Evolutionary conservation across 768 basidiomycete genomes (phyloP), one percentile per base, ranked within the genome.

Genomic region (Amanita rubescens): DNA sequence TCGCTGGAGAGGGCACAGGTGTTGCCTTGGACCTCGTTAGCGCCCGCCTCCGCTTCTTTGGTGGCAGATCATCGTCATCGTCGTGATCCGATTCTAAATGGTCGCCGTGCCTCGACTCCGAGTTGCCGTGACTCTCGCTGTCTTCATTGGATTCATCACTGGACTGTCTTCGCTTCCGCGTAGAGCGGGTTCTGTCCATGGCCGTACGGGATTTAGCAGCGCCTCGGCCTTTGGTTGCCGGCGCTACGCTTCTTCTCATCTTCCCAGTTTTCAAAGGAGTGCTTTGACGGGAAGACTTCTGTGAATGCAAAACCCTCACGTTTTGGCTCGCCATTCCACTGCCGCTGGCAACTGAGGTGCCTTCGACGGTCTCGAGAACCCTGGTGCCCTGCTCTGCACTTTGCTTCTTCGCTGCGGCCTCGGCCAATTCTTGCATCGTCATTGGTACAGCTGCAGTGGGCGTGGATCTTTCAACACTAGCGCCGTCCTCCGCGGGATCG

Each of bases 341-440:
- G 19, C 17, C 34, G n/a, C n/a, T n/a, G 41, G 52, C 10, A 33
- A 19, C 22, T 30, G 24, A 2, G 14, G 10, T 35, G 32, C 49
- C 42, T 39, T 56, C 39, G 41, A 49, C 41, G 33, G 37, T 51
- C 19, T 56, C 44, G 5, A 27, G 6, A 25, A 12, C 15, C 5
- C 24, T 27, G 34, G 20, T 10, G 19, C 14, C 44, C 19, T 34
- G 38, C 5, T 45, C 58, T 20, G 54, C 41, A 48, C 33, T 47
- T 51, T 43, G 49, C 30, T 51, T 38, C 25, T 59, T 53, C 45
- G 62, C 55, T 43, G 62, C 41, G 47, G 71, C 75, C 55, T 81
- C 81, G 10, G 82, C 84, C 55, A 87, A 70, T 58, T 87, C 76
- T 27, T 72, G 71, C 84, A 88, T 82, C 15, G 83, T 81, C 66